Conservation (phyloP, 495 filamentous ascomycete species). For the Aspergillus saccharolyticus region DNA sequence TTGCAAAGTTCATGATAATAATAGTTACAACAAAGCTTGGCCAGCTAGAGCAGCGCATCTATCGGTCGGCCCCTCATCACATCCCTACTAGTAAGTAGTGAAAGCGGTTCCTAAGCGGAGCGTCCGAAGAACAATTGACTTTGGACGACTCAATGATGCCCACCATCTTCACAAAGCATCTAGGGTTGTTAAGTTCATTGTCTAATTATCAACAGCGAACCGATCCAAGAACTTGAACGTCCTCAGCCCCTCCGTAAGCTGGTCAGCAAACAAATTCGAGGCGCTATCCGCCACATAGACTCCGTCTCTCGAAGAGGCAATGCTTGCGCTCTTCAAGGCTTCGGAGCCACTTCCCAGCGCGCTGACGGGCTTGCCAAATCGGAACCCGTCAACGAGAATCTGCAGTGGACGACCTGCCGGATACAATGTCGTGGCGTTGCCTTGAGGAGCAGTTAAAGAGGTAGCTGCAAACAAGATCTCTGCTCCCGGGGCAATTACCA, state of each 20-base stretch:
- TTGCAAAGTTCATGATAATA: not conserved
- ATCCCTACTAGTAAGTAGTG: too few species aligned
- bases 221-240: constrained; percentile 60
- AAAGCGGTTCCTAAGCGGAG: too few species aligned
- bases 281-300: constrained; percentile 42
- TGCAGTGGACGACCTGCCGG: constrained; percentile 59
- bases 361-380: constrained; percentile 69
- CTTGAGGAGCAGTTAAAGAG: constrained; percentile 18
- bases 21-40: not conserved
- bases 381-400: constrained; percentile 61
- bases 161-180: not conserved
- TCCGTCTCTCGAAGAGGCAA: constrained; percentile 38
- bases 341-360: constrained; percentile 47
- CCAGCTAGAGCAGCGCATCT: not conserved
- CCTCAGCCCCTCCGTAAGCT: constrained; percentile 55
- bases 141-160: not conserved
- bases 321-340: constrained; percentile 41
- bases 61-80: too few species aligned
- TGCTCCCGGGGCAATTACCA: constrained; percentile 57
- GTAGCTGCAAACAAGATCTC: constrained; percentile 45
- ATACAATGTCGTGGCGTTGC: constrained; percentile 44
- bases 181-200: not conserved
- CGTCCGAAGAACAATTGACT: too few species aligned
- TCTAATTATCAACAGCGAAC: constrained; percentile 32
- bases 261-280: constrained; percentile 35